Evolutionary conservation across 371 early-diverging fungal species (phyloP), one percentile per base, ranked within the genome.

Genomic region (Mortierella sp.): DNA sequence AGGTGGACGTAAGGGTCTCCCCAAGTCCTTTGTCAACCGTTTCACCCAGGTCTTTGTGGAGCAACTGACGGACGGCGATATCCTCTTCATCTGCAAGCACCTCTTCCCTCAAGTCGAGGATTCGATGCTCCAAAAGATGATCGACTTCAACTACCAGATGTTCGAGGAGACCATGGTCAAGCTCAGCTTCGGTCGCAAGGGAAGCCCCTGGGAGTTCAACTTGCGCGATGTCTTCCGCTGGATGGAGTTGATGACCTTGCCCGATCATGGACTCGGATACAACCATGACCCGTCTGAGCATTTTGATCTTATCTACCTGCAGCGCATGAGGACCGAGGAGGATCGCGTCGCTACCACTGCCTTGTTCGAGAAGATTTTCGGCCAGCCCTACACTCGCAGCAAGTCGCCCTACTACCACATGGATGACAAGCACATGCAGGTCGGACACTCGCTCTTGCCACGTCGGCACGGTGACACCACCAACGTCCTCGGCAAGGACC

Each of bases 191-290:
- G 99, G 97, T 46, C 89, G 92, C 44, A 89, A 91, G 4, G 99
- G 99, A n/a, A 90, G 93, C 24, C 99, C 99, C 4, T 99, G 99
- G 99, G 99, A 99, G 85, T 99, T 99, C 89, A 99, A 99, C 82
- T 88, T 99, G 74, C 96, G 99, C 58, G 99, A 99, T 91, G 95
- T 98, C 32, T 93, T 97, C 89, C 94, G 99, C 71, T 98, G 99
- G 97, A 90, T 99, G 77, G 97, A 98, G 65, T 87, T 97, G 43
- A 91, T 94, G 90, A 89, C 89, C 44, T 81, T 89, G 55, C 91
- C 90, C 56, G 80, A 89, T 49, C 83, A 79, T 24, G 78, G 88
- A 35, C 76, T 81, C 58, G 70, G 82, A 46, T 83, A 75, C 75
- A 75, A 81, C 76, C 79, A 87, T 60, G 91, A 93, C 49, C 97